A percentile compares a stretch with the other conserved stretches of the same genome.
phyloP scores from a whole-genome alignment of 2,329 filamentous ascomycete species.

The Rutstroemia sydowiana region DNA sequence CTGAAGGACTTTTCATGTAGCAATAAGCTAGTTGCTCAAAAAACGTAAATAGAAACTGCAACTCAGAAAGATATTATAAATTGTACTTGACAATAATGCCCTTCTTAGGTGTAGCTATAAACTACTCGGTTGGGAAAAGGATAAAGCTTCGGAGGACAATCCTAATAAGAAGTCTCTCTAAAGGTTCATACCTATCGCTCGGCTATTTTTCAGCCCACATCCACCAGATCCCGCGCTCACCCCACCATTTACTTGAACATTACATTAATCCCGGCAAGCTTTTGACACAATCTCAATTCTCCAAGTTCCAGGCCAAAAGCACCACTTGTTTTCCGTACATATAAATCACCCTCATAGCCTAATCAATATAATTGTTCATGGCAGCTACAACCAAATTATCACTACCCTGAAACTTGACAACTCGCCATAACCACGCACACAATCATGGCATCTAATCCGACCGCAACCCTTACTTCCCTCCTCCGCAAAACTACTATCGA shows the following conservation, averaged over 20 bases:
- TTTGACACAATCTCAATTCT: slow-evolving; percentile 8
- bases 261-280: background rate
- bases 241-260: background rate
- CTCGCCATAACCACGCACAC: background rate
- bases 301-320: background rate
- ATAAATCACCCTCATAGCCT: background rate
- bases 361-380: background rate
- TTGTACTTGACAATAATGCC: no score
- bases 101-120: no score
- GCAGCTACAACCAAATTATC: background rate
- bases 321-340: background rate
- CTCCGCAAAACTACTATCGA: slow-evolving; percentile 49
- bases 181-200: background rate
- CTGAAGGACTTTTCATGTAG: no score
- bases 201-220: background rate
- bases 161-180: no score
- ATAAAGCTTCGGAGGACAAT: no score
- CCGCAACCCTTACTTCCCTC: slow-evolving; percentile 27
- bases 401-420: background rate
- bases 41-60: no score
- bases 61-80: no score
- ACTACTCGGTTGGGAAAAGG: no score
- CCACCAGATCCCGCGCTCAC: background rate
- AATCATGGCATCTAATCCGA: slow-evolving; percentile 28
- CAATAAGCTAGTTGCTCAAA: no score